Evolutionary conservation across 2,329 filamentous ascomycete genomes (phyloP).

Genomic region (Alternaria arbusti): DNA sequence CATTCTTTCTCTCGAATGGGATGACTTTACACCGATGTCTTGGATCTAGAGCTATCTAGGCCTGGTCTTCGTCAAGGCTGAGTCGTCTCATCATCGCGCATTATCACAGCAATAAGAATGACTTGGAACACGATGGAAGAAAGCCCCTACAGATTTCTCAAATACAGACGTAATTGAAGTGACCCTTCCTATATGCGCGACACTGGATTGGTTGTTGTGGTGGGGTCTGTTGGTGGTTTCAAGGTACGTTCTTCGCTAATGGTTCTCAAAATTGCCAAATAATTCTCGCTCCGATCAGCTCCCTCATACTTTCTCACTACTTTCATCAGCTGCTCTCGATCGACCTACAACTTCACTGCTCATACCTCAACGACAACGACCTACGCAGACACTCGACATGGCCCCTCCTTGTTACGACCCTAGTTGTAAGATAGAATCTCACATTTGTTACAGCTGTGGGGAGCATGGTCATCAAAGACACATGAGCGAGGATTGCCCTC

Average conservation of each 20-base stretch:
- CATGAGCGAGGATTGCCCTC: too few relatives aligned
- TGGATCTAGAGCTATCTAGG: neutral
- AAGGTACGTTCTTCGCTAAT: neutral
- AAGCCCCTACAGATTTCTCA: rapidly evolving
- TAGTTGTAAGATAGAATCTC: too few relatives aligned
- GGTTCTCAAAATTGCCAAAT: neutral
- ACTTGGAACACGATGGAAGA: neutral
- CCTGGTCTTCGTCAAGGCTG: neutral
- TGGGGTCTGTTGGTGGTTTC: neutral
- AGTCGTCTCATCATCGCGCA: neutral
- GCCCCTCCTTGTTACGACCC: too few relatives aligned
- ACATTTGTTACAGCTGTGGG: too few relatives aligned
- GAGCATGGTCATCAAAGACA: too few relatives aligned
- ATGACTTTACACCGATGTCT: neutral
- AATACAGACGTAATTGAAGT: neutral
- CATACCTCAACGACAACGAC: too few relatives aligned
- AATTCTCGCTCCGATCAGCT: too few relatives aligned
- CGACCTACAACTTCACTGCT: too few relatives aligned
- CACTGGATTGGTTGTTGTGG: neutral
- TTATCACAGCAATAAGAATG: neutral
- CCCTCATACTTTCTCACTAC: neutral
- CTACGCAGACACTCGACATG: too few relatives aligned
- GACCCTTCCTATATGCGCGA: neutral
- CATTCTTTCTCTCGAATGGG: neutral
- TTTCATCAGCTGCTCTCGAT: neutral